Evolutionary conservation across 768 basidiomycete genomes (phyloP).

Genomic region (Russula earlei): DNA sequence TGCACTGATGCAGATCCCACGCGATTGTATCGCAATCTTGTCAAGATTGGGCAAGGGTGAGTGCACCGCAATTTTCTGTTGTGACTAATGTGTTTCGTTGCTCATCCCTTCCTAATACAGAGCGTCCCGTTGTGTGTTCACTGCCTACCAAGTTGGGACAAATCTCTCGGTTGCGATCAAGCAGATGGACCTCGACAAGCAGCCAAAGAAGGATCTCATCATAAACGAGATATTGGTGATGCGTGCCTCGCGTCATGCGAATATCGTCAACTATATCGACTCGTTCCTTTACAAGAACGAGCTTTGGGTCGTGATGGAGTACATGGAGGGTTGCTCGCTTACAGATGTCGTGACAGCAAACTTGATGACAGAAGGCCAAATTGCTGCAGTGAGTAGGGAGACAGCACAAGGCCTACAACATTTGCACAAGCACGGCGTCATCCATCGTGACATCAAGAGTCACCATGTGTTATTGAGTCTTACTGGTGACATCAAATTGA

Average conservation of each 20-base stretch:
- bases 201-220: constrained; percentile 98
- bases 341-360: constrained; percentile 96
- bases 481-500: constrained; percentile 95
- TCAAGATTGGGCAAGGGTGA: constrained; percentile 97
- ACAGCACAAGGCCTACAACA: constrained; percentile 90
- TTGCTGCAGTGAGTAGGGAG: constrained; percentile 92
- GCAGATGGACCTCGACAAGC: constrained; percentile 99
- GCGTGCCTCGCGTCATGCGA: constrained; percentile 94
- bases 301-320: constrained; percentile 99
- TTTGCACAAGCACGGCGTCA: constrained; percentile 91
- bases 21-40: constrained; percentile 78
- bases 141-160: constrained; percentile 93
- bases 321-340: constrained; percentile 93
- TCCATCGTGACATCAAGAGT: constrained; percentile 98
- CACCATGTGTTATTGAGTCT: constrained; percentile 92
- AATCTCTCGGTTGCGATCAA: constrained; percentile 96
- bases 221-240: constrained; percentile 99
- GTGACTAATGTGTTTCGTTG: constrained; percentile 6
- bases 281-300: constrained; percentile 97
- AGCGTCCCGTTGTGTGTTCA: constrained; percentile 95
- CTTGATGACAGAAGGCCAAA: constrained; percentile 97
- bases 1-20: constrained; percentile 98
- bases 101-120: constrained; percentile 31
- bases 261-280: constrained; percentile 99
- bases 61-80: constrained; percentile 22